Conservation (phyloP, 2,329 filamentous ascomycete genomes). For the Monascus ruber region DNA sequence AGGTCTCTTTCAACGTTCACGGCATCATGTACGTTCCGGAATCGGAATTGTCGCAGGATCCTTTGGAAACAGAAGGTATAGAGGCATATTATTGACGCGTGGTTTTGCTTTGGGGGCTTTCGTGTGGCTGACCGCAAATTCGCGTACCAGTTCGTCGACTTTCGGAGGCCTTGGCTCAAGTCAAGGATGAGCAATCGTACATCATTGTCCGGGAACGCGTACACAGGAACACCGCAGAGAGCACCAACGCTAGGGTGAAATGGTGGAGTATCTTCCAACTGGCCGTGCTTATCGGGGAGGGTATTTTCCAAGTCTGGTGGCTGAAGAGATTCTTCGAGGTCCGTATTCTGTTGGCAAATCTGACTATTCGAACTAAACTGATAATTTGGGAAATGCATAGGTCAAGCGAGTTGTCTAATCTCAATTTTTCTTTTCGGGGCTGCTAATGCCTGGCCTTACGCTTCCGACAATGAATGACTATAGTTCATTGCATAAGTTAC, state of each 20-base stretch:
- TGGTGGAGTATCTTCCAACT: conserved; percentile 99
- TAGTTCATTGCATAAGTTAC: no score
- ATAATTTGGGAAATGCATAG: conserved; percentile 14
- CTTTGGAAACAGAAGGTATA: conserved; percentile 79
- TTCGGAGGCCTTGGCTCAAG: conserved; percentile 74
- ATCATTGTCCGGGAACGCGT: conserved; percentile 91
- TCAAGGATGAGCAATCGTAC: conserved; percentile 97
- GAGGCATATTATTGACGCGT: conserved; percentile 1
- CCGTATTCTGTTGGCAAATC: conserved; percentile 12
- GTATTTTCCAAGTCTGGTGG: conserved; percentile 99
- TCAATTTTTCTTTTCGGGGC: no score
- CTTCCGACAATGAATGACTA: no score
- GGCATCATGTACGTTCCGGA: conserved; percentile 96
- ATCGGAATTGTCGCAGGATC: conserved; percentile 69
- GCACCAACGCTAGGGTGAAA: conserved; percentile 93
- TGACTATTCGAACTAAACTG: conserved; percentile 4
- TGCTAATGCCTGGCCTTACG: no score
- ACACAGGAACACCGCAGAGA: conserved; percentile 96
- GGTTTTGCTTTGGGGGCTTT: no score
- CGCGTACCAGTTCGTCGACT: conserved; percentile 58
- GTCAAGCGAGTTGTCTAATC: conserved; percentile 38
- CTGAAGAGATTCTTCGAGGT: conserved; percentile 95
- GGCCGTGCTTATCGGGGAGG: conserved; percentile 75
- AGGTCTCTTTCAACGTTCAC: conserved; percentile 98
- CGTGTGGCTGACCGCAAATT: no score